These are phyloP conservation scores for Mycena olivaceomarginata DNA, from an alignment of 768 basidiomycete species.

Conservation along the genomic window DNA sequence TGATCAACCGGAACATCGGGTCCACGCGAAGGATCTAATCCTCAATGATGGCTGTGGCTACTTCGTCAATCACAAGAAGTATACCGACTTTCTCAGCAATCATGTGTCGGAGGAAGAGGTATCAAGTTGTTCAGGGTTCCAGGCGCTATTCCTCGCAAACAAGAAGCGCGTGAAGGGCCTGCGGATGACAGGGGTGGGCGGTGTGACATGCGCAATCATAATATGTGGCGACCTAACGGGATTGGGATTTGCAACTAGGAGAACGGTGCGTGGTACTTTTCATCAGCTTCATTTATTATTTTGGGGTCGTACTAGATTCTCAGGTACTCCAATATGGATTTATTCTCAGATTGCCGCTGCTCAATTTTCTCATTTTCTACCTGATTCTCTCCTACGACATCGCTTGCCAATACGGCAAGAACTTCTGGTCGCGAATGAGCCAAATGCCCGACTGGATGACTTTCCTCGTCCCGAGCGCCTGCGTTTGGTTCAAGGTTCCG, in stretches of 20 bases:
- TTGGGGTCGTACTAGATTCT: no score
- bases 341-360: no score
- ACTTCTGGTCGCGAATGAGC: constrained; percentile 13
- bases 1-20: not conserved
- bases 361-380: no score
- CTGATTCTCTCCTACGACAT: no score
- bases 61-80: no score
- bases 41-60: not conserved
- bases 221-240: constrained; percentile 33
- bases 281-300: no score
- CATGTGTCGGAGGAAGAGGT: constrained; percentile 9
- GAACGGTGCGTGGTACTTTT: constrained; percentile 16
- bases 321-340: constrained; percentile 42
- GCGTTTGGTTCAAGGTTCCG: constrained; percentile 14
- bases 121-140: constrained; percentile 22
- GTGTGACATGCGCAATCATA: constrained; percentile 33
- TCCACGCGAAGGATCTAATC: not conserved
- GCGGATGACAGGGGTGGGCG: constrained; percentile 28
- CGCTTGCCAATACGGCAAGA: constrained; percentile 21
- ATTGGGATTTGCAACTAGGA: constrained; percentile 40
- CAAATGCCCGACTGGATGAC: not conserved
- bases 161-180: constrained; percentile 4
- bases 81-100: not conserved
- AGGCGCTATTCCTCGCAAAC: constrained; percentile 9
- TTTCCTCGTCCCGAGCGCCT: not conserved